Percentiles rank a stretch among this genome's conserved stretches.
Conservation (phyloP, 306 rosid genomes). For the Fragaria ananassa region DNA sequence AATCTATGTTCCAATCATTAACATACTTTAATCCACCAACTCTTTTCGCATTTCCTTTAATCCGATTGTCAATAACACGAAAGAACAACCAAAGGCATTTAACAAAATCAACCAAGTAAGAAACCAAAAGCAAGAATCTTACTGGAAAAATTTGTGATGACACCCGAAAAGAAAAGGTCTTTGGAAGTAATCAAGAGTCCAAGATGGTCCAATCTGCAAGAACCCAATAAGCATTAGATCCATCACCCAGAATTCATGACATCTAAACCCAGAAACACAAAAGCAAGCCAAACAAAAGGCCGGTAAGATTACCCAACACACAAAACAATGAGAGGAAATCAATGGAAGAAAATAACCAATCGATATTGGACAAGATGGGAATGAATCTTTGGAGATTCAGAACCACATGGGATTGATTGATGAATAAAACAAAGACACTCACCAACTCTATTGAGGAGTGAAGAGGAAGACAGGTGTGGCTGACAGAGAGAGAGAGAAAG, state of each 20-base stretch:
- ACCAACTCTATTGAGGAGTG: neutral
- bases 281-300: neutral
- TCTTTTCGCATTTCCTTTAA: neutral
- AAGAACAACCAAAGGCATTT: neutral
- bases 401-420: slow-evolving; percentile 31
- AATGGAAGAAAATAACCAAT: slow-evolving; percentile 22
- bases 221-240: slow-evolving; percentile 6
- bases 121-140: slow-evolving; percentile 15
- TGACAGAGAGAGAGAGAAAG: slow-evolving; percentile 12
- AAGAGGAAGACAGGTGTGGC: slow-evolving; percentile 27
- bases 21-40: neutral
- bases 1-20: neutral
- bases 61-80: neutral
- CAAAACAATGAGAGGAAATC: slow-evolving; percentile 1
- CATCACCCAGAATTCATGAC: neutral
- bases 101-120: neutral
- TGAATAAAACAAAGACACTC: slow-evolving; percentile 19
- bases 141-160: slow-evolving; percentile 9
- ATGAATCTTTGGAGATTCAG: slow-evolving; percentile 28
- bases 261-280: neutral
- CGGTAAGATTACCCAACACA: slow-evolving; percentile 1
- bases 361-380: neutral
- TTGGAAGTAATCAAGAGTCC: neutral
- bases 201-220: slow-evolving; percentile 18
- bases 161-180: slow-evolving; percentile 1